A percentile compares a stretch with the other conserved stretches of the same genome.
These are phyloP conservation scores for Plasmodium cynomolgi DNA, from an alignment of 169 alveolate genomes.

Conservation along the genomic window DNA sequence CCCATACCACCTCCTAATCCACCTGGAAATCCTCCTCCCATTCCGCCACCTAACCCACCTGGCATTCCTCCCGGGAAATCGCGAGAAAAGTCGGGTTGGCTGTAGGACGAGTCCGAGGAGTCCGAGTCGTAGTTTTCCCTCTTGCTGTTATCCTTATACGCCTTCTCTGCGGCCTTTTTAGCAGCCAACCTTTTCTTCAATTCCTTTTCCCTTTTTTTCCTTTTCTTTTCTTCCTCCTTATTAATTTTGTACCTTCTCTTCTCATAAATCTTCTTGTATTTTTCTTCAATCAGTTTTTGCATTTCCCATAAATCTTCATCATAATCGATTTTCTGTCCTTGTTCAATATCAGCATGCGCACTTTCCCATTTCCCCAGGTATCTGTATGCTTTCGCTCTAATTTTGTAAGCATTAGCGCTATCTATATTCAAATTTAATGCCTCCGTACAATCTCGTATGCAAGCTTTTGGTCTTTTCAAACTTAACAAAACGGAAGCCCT, in stretches of 20 bases:
- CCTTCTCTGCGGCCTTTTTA: conserved; percentile 75
- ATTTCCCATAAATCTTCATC: conserved; percentile 85
- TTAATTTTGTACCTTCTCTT: conserved; percentile 73
- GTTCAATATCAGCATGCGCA: conserved; percentile 84
- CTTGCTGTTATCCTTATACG: conserved; percentile 75
- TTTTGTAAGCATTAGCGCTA: conserved; percentile 83
- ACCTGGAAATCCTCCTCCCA: conserved; percentile 78
- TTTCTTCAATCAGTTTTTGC: conserved; percentile 84
- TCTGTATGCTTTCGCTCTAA: conserved; percentile 83
- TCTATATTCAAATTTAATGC: conserved; percentile 83
- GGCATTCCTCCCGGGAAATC: conserved; percentile 78
- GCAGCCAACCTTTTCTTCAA: conserved; percentile 78
- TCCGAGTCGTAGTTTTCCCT: conserved; percentile 56
- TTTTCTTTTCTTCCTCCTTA: conserved; percentile 77
- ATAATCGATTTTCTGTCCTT: conserved; percentile 84
- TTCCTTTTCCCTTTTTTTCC: conserved; percentile 76
- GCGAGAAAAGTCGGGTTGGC: conserved; percentile 75
- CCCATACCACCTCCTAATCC: conserved; percentile 79
- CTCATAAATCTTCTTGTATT: conserved; percentile 81
- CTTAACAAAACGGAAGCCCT: conserved; percentile 82
- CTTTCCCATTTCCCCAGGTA: conserved; percentile 80
- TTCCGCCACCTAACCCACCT: conserved; percentile 81
- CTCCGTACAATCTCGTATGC: conserved; percentile 83
- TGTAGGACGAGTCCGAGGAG: conserved; percentile 52
- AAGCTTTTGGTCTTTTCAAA: conserved; percentile 79